These are phyloP conservation scores for Boletus semigastroideus DNA, from an alignment of 1,284 basidiomycete species.

Conservation along the genomic window DNA sequence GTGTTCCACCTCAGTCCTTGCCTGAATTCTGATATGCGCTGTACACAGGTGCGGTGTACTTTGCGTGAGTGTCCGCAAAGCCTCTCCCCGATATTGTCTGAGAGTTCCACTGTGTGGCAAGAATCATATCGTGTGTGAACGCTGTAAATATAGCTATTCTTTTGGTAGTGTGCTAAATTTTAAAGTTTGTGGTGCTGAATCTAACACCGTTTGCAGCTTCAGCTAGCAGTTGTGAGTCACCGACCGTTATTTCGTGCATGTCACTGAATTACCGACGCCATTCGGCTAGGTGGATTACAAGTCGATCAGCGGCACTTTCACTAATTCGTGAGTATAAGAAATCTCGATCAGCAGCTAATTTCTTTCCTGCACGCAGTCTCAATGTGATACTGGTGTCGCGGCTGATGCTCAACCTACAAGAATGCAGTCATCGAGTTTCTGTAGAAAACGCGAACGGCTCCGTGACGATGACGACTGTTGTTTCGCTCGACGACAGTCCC, in stretches of 20 bases:
- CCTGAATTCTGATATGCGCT: neutral
- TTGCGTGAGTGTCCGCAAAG: slow-evolving; percentile 7
- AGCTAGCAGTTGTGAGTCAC: slow-evolving; percentile 6
- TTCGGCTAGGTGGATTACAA: slow-evolving; percentile 4
- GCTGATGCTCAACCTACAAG: slow-evolving; percentile 44
- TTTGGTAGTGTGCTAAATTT: slow-evolving; percentile 6
- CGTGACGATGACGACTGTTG: slow-evolving; percentile 2
- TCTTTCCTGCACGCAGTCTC: slow-evolving; percentile 27
- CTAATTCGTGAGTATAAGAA: slow-evolving; percentile 12
- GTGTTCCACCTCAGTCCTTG: neutral
- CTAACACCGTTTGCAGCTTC: neutral
- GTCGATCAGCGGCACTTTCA: neutral
- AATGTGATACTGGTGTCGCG: slow-evolving; percentile 43
- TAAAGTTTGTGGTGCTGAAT: neutral
- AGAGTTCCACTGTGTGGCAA: neutral
- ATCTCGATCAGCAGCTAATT: neutral
- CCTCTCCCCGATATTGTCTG: neutral
- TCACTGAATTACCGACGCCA: neutral
- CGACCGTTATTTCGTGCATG: neutral
- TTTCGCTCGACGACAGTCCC: neutral
- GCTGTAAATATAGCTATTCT: slow-evolving; percentile 9
- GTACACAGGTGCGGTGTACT: slow-evolving; percentile 16
- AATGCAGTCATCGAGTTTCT: slow-evolving; percentile 14
- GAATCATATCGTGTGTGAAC: slow-evolving; percentile 16
- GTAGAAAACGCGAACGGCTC: too few species aligned